phyloP scores from a whole-genome alignment of 1,139 yeast species.

The Candida glucosophila region DNA sequence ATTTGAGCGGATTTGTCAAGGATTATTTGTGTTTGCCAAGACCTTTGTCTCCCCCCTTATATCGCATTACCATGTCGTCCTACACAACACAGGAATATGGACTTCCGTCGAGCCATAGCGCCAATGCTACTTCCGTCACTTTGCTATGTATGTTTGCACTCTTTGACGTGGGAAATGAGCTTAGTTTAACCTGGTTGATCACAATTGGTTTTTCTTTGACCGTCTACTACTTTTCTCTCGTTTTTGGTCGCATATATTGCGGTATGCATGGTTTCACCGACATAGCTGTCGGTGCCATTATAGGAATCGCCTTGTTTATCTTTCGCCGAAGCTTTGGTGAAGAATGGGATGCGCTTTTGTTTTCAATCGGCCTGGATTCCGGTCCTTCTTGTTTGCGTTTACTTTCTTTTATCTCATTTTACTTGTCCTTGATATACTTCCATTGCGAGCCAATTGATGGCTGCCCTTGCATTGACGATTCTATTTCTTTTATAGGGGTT shows the following conservation, averaged over 20 bases:
- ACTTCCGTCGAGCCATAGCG: slow-evolving; percentile 87
- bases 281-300: slow-evolving; percentile 50
- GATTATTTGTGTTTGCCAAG: slow-evolving; percentile 87
- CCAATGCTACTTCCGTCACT: slow-evolving; percentile 82
- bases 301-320: slow-evolving; percentile 48
- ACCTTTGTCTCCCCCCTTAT: slow-evolving; percentile 87
- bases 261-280: slow-evolving; percentile 97
- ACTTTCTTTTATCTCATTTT: slow-evolving; percentile 26
- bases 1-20: slow-evolving; percentile 65
- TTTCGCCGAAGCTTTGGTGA: slow-evolving; percentile 29
- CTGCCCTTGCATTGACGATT: slow-evolving; percentile 95
- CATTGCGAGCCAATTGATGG: slow-evolving; percentile 87
- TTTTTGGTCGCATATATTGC: slow-evolving; percentile 80
- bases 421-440: slow-evolving; percentile 46
- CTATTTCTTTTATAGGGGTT: slow-evolving; percentile 91
- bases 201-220: slow-evolving; percentile 10
- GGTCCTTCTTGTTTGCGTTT: slow-evolving; percentile 28
- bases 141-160: slow-evolving; percentile 32
- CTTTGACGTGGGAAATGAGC: slow-evolving; percentile 8
- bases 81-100: slow-evolving; percentile 93
- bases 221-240: slow-evolving; percentile 57
- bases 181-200: slow-evolving; percentile 1
- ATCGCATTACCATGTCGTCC: slow-evolving; percentile 80
- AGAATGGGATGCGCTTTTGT: slow-evolving; percentile 30
- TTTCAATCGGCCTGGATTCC: slow-evolving; percentile 13